A percentile compares a stretch with the other conserved stretches of the same genome.
phyloP scores from a whole-genome alignment of 1,284 basidiomycete species.

The Sparassis latifolia region DNA sequence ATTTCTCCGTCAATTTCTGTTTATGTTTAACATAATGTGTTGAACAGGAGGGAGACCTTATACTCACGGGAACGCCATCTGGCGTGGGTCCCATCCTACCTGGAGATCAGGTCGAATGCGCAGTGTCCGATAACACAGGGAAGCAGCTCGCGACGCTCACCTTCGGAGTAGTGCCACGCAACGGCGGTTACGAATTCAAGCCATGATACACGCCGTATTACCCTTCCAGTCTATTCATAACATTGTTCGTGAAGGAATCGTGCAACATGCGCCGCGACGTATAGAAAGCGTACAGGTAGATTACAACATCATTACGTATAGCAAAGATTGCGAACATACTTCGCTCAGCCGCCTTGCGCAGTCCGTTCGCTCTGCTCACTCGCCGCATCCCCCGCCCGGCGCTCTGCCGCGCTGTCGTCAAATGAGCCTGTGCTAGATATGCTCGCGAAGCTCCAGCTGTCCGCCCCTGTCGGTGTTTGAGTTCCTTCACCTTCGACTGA shows the following conservation, averaged over 20 bases:
- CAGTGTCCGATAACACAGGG: constrained; percentile 56
- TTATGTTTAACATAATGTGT: background rate
- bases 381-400: constrained; percentile 8
- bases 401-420: constrained; percentile 15
- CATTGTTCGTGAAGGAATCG: background rate
- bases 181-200: constrained; percentile 61
- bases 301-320: background rate
- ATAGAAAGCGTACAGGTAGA: background rate
- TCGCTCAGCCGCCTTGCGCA: constrained; percentile 14
- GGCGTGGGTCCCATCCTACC: constrained; percentile 79
- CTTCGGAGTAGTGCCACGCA: constrained; percentile 60
- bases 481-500: constrained; percentile 39
- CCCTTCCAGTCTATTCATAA: background rate
- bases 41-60: constrained; percentile 76
- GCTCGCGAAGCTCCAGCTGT: constrained; percentile 60
- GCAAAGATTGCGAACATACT: background rate
- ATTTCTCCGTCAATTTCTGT: background rate
- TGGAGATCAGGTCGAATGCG: constrained; percentile 79
- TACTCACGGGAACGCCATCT: constrained; percentile 86
- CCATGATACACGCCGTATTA: constrained; percentile 1
- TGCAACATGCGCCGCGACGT: background rate
- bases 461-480: constrained; percentile 51
- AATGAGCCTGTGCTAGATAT: constrained; percentile 31
- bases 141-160: constrained; percentile 57
- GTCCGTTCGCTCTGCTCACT: constrained; percentile 23